phyloP scores from a whole-genome alignment of 495 filamentous ascomycete species.

The Beverwykella pulmonaria region DNA sequence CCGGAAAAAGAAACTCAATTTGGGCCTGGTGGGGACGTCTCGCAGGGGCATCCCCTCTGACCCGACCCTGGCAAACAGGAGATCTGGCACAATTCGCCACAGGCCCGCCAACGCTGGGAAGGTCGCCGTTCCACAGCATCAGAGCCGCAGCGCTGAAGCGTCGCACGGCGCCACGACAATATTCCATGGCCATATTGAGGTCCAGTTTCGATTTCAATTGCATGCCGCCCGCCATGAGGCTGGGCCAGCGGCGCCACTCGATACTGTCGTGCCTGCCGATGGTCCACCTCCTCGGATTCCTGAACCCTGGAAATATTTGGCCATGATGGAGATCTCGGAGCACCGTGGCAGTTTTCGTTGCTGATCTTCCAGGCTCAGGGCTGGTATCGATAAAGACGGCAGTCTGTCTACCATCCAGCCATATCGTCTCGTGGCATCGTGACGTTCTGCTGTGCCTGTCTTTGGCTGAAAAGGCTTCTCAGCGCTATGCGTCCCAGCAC shows the following conservation, averaged over 20 bases:
- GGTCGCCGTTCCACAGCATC: conserved; percentile 7
- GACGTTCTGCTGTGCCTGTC: background rate
- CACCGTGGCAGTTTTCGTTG: background rate
- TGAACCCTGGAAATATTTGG: background rate
- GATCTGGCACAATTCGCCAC: no score
- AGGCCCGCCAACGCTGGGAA: no score
- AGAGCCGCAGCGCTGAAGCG: background rate
- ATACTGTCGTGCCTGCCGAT: conserved; percentile 3
- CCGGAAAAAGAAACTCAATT: background rate
- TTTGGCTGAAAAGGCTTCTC: background rate
- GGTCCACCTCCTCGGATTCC: background rate
- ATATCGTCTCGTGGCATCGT: background rate
- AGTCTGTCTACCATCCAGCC: background rate
- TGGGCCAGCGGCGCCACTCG: conserved; percentile 6
- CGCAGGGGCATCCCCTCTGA: background rate
- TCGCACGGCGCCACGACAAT: conserved; percentile 8
- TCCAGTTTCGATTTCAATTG: no score
- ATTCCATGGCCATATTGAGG: conserved; percentile 13
- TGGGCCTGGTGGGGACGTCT: background rate
- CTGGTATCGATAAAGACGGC: background rate
- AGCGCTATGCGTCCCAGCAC: background rate
- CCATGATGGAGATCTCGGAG: conserved; percentile 1
- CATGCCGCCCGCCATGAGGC: conserved; percentile 5
- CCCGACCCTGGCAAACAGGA: background rate
- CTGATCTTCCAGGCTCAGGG: background rate